Base-by-base conservation (phyloP, 352 stramenopile species). In the Phytopythium sindhum region DNA sequence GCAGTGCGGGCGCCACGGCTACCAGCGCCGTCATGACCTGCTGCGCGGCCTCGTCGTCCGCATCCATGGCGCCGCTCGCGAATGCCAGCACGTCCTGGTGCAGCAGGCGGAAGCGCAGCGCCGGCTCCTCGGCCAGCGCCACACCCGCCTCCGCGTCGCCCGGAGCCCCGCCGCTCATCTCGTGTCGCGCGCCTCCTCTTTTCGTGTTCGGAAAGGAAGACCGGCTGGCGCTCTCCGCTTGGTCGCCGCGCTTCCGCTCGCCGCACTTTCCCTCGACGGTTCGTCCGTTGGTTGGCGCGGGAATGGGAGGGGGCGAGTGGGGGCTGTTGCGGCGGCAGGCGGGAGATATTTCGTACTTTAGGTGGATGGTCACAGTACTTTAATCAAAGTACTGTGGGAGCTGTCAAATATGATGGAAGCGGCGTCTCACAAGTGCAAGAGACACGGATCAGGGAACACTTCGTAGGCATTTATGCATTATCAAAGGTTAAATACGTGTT, bases 61-160 rank as follows among this genome's bases (percentile, higher is more conserved):
- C 84, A 47, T 82, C 76, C 78, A 88, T 88, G 39, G 70, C 84
- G 57, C 86, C 81, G 19, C 69, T 78, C 51, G 77, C 81, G 58
- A 88, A 91, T 59, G 73, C 70, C 57, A 84, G 72, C 48, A 93
- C 75, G 50, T 93, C 80, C 54, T 90, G 80, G 57, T 91, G 80
- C 64, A 93, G 74, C 75, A 81, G 75, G 52, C 84, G 80, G 74
- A 87, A 91, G 51, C 70, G 75, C 71, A 93, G 78, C 70, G 73
- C 61, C 47, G 84, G 84, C 69, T 81, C 78, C 45, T 88, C 68
- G 39, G 73, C 61, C 57, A 93, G 69, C 70, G 71, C 68, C 60
- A 84, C 29, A 55, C 61, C 59, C 23, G 55, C 60, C 35, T 64
- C 56, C 15, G 24, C 54, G 37, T 58, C 52, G 52, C 19, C 31